Evolutionary conservation across 495 filamentous ascomycete genomes (phyloP).

Genomic region (Physcia stellaris): DNA sequence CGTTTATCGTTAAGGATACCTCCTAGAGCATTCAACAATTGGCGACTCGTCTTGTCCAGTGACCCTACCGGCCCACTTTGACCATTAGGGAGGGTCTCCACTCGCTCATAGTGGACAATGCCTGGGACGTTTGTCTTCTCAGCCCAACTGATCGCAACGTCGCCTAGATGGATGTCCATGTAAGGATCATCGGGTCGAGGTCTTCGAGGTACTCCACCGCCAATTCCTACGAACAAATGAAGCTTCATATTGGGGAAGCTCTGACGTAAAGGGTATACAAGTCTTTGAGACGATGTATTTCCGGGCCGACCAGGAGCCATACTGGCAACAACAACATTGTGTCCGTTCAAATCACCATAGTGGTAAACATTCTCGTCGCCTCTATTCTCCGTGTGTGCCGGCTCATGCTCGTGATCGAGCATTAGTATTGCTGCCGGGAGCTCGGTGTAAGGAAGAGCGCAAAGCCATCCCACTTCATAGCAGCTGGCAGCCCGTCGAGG

Average conservation of each 20-base stretch:
- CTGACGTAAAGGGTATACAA: slow-evolving; percentile 20
- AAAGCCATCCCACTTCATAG: slow-evolving; percentile 41
- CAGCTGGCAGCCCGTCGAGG: no score
- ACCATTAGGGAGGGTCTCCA: slow-evolving; percentile 22
- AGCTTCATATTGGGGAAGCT: slow-evolving; percentile 25
- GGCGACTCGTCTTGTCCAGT: slow-evolving; percentile 14
- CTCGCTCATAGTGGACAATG: slow-evolving; percentile 22
- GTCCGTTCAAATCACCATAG: slow-evolving; percentile 20
- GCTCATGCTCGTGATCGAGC: slow-evolving; percentile 32
- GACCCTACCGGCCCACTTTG: slow-evolving; percentile 19
- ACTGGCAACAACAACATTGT: slow-evolving; percentile 27
- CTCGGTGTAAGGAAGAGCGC: slow-evolving; percentile 30
- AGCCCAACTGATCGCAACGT: slow-evolving; percentile 30
- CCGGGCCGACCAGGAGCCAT: background rate
- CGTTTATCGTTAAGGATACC: background rate
- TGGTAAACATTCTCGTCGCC: slow-evolving; percentile 24
- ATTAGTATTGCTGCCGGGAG: slow-evolving; percentile 28
- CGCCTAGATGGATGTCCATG: slow-evolving; percentile 27
- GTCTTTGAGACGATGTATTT: slow-evolving; percentile 15
- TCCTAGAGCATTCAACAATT: slow-evolving; percentile 11
- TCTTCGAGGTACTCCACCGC: slow-evolving; percentile 19
- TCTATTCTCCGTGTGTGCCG: slow-evolving; percentile 6
- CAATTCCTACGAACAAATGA: slow-evolving; percentile 29
- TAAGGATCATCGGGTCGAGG: no score
- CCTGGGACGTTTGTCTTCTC: slow-evolving; percentile 21